Evolutionary conservation across 306 rosid species (phyloP).

Genomic region (Cucurbita pepo): DNA sequence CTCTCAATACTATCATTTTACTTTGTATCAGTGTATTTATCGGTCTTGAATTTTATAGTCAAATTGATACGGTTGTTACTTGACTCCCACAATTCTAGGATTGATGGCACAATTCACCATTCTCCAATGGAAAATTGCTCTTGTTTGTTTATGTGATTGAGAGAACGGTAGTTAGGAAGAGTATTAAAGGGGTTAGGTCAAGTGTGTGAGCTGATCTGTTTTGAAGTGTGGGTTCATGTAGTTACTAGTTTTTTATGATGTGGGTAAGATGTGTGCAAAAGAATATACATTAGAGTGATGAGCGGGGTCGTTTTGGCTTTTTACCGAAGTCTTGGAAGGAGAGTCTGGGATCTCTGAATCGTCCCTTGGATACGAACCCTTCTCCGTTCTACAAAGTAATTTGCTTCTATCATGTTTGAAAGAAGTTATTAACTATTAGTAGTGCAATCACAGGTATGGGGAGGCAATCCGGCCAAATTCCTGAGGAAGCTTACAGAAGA

Average conservation of each 20-base stretch:
- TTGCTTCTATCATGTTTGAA: not conserved
- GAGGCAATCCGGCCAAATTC: slow-evolving; percentile 92
- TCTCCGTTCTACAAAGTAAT: not conserved
- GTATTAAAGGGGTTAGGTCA: not conserved
- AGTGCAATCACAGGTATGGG: slow-evolving; percentile 62
- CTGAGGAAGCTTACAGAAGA: slow-evolving; percentile 87
- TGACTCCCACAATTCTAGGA: not conserved
- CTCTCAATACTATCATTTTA: slow-evolving; percentile 8
- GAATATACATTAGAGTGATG: not conserved
- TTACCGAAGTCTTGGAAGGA: not conserved
- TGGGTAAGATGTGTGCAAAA: not conserved
- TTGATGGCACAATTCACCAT: not conserved
- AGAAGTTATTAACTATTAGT: not conserved
- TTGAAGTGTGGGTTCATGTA: not conserved
- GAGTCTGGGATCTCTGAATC: not conserved
- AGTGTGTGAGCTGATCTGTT: not conserved
- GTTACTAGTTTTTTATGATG: not conserved
- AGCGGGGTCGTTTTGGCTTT: not conserved
- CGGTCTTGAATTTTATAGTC: not conserved
- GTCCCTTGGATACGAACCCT: not conserved
- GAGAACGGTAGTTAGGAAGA: not conserved
- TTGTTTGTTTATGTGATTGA: not conserved
- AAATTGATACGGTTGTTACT: not conserved
- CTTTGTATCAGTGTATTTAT: not conserved
- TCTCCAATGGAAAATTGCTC: not conserved